A percentile compares a stretch with the other conserved stretches of the same genome.
Conservation (phyloP, 371 early-diverging fungal genomes). For the Chytridiales sp. region DNA sequence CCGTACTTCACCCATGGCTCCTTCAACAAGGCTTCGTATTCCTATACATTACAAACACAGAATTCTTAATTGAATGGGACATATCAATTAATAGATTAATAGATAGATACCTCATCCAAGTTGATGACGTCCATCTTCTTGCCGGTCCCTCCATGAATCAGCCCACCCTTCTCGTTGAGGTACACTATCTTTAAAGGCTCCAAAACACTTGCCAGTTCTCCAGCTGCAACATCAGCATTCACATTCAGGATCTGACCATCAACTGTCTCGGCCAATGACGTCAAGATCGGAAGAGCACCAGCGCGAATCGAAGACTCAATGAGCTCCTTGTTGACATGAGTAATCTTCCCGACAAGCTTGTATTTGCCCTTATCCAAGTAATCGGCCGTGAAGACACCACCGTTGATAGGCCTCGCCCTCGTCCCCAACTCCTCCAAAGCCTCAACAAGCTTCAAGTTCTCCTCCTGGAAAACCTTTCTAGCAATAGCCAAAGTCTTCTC, state of each 20-base stretch:
- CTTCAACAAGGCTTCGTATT: conserved; percentile 77
- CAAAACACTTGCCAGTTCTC: conserved; percentile 90
- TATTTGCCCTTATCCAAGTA: conserved; percentile 91
- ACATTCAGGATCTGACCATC: conserved; percentile 95
- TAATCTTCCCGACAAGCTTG: conserved; percentile 89
- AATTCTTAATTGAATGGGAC: not conserved
- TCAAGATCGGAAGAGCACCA: conserved; percentile 92
- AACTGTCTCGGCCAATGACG: conserved; percentile 92
- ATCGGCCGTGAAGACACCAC: conserved; percentile 93
- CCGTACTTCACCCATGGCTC: conserved; percentile 96
- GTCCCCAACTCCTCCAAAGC: conserved; percentile 93
- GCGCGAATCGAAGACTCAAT: conserved; percentile 89
- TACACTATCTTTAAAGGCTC: conserved; percentile 96
- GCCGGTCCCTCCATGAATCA: conserved; percentile 88
- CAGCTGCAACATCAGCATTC: conserved; percentile 97
- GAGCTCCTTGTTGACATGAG: conserved; percentile 82
- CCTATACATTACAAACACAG: conserved; percentile 34
- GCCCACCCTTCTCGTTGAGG: conserved; percentile 92
- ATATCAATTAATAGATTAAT: not conserved
- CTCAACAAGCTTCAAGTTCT: conserved; percentile 93
- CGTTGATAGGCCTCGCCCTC: conserved; percentile 88
- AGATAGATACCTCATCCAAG: conserved; percentile 83
- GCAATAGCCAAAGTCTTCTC: conserved; percentile 87
- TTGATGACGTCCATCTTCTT: conserved; percentile 93
- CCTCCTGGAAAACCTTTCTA: conserved; percentile 81